A percentile compares a stretch with the other conserved stretches of the same genome.
phyloP scores from a whole-genome alignment of 1,139 yeast species.

The Nadsonia starkeyi-henricii region DNA sequence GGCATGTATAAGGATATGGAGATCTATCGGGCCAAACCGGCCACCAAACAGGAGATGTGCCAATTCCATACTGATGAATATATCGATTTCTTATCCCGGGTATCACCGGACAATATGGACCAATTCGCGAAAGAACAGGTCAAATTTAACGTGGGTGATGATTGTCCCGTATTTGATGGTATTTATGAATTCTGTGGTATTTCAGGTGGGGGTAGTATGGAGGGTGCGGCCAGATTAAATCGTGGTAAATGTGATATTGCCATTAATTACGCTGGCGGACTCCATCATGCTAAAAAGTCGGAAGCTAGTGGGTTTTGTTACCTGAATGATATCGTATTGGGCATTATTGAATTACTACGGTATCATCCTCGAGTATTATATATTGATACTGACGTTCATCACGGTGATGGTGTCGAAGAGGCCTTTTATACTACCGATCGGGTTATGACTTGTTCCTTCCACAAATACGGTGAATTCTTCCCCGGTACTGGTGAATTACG shows the following conservation, averaged over 20 bases:
- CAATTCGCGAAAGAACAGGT: slow-evolving; percentile 84
- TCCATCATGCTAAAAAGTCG: slow-evolving; percentile 91
- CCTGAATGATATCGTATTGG: slow-evolving; percentile 77
- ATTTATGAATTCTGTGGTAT: slow-evolving; percentile 89
- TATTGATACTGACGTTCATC: slow-evolving; percentile 92
- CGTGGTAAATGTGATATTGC: slow-evolving; percentile 93
- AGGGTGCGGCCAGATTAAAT: slow-evolving; percentile 87
- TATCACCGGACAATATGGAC: slow-evolving; percentile 88
- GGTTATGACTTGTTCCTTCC: slow-evolving; percentile 96
- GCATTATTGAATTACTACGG: slow-evolving; percentile 75
- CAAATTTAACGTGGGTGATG: slow-evolving; percentile 93
- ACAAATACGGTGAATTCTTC: slow-evolving; percentile 91
- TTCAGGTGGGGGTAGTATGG: slow-evolving; percentile 94
- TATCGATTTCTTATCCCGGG: slow-evolving; percentile 83
- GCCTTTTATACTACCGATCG: slow-evolving; percentile 94
- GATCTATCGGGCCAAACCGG: slow-evolving; percentile 91
- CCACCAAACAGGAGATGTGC: slow-evolving; percentile 96
- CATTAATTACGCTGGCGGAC: slow-evolving; percentile 92
- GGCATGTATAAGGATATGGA: slow-evolving; percentile 96
- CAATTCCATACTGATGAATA: slow-evolving; percentile 97
- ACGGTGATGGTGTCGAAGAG: slow-evolving; percentile 97
- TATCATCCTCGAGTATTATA: slow-evolving; percentile 93
- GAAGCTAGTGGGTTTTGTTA: slow-evolving; percentile 97
- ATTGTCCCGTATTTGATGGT: slow-evolving; percentile 95
- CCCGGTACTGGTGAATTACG: slow-evolving; percentile 92